Evolutionary conservation across 352 stramenopile genomes (phyloP).

Genomic region (Pythium aphanidermatum): DNA sequence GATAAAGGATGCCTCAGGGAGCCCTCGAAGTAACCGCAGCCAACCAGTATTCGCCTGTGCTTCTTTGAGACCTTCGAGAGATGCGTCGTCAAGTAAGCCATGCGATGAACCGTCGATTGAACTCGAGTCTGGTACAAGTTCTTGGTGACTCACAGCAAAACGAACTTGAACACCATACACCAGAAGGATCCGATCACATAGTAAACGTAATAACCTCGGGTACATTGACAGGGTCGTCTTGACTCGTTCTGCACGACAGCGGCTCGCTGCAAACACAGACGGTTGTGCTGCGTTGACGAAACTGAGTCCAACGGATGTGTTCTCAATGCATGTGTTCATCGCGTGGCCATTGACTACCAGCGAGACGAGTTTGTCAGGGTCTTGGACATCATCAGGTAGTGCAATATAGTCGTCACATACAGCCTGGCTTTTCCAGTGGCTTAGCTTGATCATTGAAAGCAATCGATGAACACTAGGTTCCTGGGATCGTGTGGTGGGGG

Average conservation of each 20-base stretch:
- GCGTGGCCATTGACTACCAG: conserved; percentile 10
- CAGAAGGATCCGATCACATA: conserved; percentile 16
- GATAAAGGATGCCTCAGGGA: conserved; percentile 2
- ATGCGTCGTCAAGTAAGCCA: not conserved
- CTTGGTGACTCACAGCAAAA: conserved; percentile 1
- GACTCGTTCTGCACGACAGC: conserved; percentile 8
- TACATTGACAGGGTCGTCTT: conserved; percentile 12
- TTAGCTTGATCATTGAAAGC: conserved; percentile 6
- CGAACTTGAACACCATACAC: conserved; percentile 14
- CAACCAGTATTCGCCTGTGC: not conserved
- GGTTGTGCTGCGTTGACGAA: not conserved
- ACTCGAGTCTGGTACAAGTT: not conserved
- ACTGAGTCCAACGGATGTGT: not conserved
- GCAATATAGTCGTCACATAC: conserved; percentile 1
- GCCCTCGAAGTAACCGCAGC: not conserved
- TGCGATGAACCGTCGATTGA: not conserved
- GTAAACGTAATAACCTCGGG: not conserved
- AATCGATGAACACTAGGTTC: conserved; percentile 1
- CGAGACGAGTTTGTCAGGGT: not conserved
- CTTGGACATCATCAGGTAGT: not conserved
- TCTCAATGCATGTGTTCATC: not conserved
- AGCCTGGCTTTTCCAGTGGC: conserved; percentile 7
- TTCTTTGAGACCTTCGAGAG: not conserved
- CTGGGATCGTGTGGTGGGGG: too few species aligned
- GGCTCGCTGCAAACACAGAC: conserved; percentile 9